phyloP scores from a whole-genome alignment of 75 land plant species.

The Pinus tabuliformis region DNA sequence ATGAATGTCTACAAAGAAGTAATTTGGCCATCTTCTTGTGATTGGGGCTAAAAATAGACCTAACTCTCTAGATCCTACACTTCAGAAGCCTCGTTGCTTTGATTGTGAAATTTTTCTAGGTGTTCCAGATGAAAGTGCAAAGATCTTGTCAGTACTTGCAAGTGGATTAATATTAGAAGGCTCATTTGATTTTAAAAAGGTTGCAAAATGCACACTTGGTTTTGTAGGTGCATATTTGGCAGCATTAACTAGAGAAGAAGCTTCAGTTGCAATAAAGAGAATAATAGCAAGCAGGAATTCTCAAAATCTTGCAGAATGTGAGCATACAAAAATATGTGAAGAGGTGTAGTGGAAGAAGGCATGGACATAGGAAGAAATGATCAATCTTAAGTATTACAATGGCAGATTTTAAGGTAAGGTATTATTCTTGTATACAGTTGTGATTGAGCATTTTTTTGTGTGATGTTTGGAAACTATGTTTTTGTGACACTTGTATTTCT shows the following conservation, averaged over 20 bases:
- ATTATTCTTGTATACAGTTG: too few species aligned
- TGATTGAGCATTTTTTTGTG: too few species aligned
- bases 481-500: too few species aligned
- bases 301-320: slow-evolving; percentile 7
- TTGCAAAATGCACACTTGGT: slow-evolving; percentile 87
- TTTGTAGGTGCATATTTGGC: slow-evolving; percentile 94
- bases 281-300: slow-evolving; percentile 47
- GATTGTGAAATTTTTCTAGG: slow-evolving; percentile 80
- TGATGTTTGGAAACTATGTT: too few species aligned
- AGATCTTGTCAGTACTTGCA: slow-evolving; percentile 72
- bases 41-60: slow-evolving; percentile 98
- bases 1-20: slow-evolving; percentile 18
- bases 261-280: slow-evolving; percentile 73
- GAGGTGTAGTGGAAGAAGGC: slow-evolving; percentile 64
- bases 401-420: slow-evolving; percentile 88
- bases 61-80: slow-evolving; percentile 87
- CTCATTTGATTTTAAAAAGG: slow-evolving; percentile 64
- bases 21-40: slow-evolving; percentile 70
- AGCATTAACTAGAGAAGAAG: slow-evolving; percentile 76
- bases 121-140: slow-evolving; percentile 89
- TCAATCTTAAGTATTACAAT: slow-evolving; percentile 68
- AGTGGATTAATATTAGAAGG: slow-evolving; percentile 71
- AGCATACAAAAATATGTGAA: slow-evolving; percentile 11
- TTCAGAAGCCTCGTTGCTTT: slow-evolving; percentile 89
- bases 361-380: slow-evolving; percentile 76